phyloP scores from a whole-genome alignment of 345 rosid genomes.

The Cardamine occulta region DNA sequence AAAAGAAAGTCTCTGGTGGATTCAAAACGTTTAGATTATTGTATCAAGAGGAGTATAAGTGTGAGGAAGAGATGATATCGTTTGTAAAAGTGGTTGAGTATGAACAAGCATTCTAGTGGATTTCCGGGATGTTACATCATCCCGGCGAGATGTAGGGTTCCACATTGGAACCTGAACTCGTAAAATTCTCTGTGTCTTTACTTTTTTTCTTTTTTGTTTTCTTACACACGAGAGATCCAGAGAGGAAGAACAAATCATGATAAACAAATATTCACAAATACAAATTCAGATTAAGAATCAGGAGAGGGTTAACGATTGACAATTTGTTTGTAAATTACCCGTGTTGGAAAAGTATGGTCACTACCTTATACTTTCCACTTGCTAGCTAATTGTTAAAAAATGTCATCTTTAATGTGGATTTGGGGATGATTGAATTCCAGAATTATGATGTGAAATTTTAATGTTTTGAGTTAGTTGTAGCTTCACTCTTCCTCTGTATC shows the following conservation, averaged over 20 bases:
- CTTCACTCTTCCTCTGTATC: not conserved
- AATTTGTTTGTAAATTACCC: too few species aligned
- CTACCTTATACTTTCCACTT: not conserved
- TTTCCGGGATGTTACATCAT: not conserved
- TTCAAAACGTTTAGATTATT: not conserved
- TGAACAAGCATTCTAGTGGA: not conserved
- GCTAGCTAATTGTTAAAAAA: not conserved
- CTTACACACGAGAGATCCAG: not conserved
- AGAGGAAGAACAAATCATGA: not conserved
- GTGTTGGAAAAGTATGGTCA: not conserved
- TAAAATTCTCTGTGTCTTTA: not conserved
- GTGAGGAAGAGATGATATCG: not conserved
- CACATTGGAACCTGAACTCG: slow-evolving; percentile 5
- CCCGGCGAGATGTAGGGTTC: not conserved
- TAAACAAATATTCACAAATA: not conserved
- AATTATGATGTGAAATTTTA: not conserved
- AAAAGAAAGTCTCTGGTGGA: not conserved
- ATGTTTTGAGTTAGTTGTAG: not conserved
- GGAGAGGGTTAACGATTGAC: not conserved
- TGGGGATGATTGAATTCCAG: not conserved
- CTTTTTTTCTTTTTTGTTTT: not conserved
- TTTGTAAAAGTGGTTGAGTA: not conserved
- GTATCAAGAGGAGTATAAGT: not conserved
- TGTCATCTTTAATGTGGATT: not conserved
- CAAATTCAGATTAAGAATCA: not conserved